Evolutionary conservation across 176 grass and related monocot genomes (phyloP).

Genomic region (Oryza punctata): DNA sequence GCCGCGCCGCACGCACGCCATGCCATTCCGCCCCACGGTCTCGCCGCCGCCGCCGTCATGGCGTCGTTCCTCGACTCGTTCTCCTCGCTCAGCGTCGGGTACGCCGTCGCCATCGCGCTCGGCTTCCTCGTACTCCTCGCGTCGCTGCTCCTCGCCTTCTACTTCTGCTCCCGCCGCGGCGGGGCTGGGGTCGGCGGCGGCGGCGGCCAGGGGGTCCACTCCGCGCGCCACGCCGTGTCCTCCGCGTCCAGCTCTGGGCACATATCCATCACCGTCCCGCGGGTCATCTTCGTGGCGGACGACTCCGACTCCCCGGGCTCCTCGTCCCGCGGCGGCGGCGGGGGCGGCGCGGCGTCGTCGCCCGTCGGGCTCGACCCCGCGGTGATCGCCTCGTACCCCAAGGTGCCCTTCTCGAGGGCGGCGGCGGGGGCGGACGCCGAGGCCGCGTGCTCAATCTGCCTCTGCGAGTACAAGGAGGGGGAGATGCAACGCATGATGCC

Average conservation of each 20-base stretch:
- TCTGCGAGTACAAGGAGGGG: slow-evolving; percentile 84
- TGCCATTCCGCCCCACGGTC: slow-evolving; percentile 47
- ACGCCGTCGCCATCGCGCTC: slow-evolving; percentile 69
- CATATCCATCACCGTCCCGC: slow-evolving; percentile 62
- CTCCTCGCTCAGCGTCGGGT: slow-evolving; percentile 49
- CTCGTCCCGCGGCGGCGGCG: slow-evolving; percentile 49
- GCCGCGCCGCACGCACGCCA: slow-evolving; percentile 34
- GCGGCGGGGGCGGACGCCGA: slow-evolving; percentile 49
- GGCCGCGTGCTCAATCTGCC: slow-evolving; percentile 75
- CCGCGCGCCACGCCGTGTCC: slow-evolving; percentile 8
- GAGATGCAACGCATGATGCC: slow-evolving; percentile 95
- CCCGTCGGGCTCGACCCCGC: slow-evolving; percentile 73
- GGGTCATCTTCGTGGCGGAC: slow-evolving; percentile 89
- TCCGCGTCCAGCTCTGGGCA: slow-evolving; percentile 55
- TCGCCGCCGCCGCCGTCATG: slow-evolving; percentile 26
- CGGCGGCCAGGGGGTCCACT: not conserved
- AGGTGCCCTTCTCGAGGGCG: slow-evolving; percentile 63
- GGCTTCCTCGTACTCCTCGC: slow-evolving; percentile 65
- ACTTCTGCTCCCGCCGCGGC: slow-evolving; percentile 55
- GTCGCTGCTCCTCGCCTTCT: slow-evolving; percentile 43
- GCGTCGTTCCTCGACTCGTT: slow-evolving; percentile 53
- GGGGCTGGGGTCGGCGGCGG: not conserved
- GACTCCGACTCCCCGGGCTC: slow-evolving; percentile 70
- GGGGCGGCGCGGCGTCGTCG: slow-evolving; percentile 37
- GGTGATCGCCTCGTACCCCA: slow-evolving; percentile 76